Evolutionary conservation across 257 asterid genomes (phyloP), one percentile per base, ranked within the genome.

Genomic region (Ilex asprella): DNA sequence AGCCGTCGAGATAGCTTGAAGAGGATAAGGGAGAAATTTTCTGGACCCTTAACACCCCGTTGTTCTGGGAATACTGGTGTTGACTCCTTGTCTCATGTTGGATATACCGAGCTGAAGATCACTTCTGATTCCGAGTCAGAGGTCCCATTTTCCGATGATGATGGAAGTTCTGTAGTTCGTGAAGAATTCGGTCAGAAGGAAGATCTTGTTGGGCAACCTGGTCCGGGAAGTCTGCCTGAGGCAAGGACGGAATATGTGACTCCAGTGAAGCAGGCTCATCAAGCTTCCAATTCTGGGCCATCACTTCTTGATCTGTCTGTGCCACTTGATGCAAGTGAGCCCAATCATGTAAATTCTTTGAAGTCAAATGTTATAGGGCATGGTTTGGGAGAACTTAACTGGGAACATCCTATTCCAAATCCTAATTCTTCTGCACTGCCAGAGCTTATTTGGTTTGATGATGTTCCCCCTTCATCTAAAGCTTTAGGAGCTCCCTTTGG

Each of bases 91-190:
- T 66, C 86, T 59, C 84, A 75, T 62, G 95, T 83, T 12, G 96
- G 95, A 3, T 89, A 86, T 61, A 74, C 86, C 0, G 84, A 81
- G 78, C 74, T 83, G 64, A 92, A 84, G 76, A 56, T 89, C 61
- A 73, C 81, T 55, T 92, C 99, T 3, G 96, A 92, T 82, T 70
- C 97, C 0, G 99, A 92, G 65, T 84, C 96, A 1, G 96, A 89
- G 68, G 49, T 85, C 67, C 82, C 71, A 31, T 50, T 73, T 58
- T 86, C 97, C 43, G 97, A 89, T 1, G 94, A 84, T n/a, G 87
- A 86, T 62, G 78, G 67, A 46, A 69, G 63, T 44, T 66, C 78
- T 53, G 72, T 61, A 43, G 62, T 60, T 39, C 71, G 35, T 56
- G 59, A 59, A 44, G 72, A 58, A 41, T 55, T 31, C 54, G 65